Conservation (phyloP, 805 yeast species). For the baker's yeast (Saccharomyces cerevisiae) region DNA sequence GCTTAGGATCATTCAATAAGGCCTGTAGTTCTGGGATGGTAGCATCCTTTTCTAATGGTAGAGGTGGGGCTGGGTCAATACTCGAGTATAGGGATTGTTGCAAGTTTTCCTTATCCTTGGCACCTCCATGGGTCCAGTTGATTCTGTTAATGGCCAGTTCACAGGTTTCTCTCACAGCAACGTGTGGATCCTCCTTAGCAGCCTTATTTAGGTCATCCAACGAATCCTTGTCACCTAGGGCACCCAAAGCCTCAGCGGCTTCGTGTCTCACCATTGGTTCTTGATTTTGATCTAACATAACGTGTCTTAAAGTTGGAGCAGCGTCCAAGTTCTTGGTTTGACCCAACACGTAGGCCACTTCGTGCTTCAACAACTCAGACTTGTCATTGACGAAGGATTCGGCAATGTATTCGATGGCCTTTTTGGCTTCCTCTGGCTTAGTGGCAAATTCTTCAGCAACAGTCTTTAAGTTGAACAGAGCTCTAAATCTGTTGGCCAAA, state of each 20-base stretch:
- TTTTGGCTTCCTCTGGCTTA: conserved; percentile 46
- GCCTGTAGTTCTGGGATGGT: conserved; percentile 57
- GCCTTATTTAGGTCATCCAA: conserved; percentile 58
- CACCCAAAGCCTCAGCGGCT: conserved; percentile 98
- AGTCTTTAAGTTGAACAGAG: conserved; percentile 82
- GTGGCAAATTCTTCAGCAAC: conserved; percentile 65
- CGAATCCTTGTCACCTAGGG: conserved; percentile 75
- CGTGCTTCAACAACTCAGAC: conserved; percentile 90
- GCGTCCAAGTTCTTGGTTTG: conserved; percentile 82
- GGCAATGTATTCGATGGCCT: conserved; percentile 74
- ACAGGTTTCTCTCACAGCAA: conserved; percentile 94
- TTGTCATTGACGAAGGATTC: conserved; percentile 63
- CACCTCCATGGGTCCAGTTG: conserved; percentile 63
- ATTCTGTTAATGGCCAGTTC: conserved; percentile 94
- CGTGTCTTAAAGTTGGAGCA: conserved; percentile 65
- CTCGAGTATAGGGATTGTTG: conserved; percentile 74
- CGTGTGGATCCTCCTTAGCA: conserved; percentile 61
- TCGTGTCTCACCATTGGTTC: conserved; percentile 97
- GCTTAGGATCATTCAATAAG: conserved; percentile 65
- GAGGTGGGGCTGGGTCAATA: conserved; percentile 97
- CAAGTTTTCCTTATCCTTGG: conserved; percentile 56
- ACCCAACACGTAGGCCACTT: conserved; percentile 94
- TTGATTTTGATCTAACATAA: conserved; percentile 59
- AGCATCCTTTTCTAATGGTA: conserved; percentile 49
- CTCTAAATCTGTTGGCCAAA: conserved; percentile 85